Base-by-base conservation (phyloP, 306 rosid species). In the Trifolium fragiferum region DNA sequence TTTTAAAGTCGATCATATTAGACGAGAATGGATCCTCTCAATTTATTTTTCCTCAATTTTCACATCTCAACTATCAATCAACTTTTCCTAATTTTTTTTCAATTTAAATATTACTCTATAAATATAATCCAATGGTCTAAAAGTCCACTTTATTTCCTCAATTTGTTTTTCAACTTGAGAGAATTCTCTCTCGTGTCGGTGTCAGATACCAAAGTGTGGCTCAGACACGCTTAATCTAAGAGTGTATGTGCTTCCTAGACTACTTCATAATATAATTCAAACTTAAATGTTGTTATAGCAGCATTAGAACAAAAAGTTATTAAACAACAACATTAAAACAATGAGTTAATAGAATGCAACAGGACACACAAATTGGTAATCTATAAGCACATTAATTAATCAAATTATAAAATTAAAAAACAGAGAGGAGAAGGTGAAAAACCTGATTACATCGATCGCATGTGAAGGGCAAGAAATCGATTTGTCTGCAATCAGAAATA, bases 401-500 rank as follows among this genome's bases (percentile, higher is more conserved):
- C 5, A 35, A 7, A 6, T 35, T 35, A 35, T 0, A 35, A 35
- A 35, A 35, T 35, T 35, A 7, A 33, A 33, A 33, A 33, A 33
- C 37, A 70, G 57, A 68, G 51, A 54, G 20, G 2, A 11, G 30
- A 27, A 12, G 32, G 2, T 1, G n/a, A 38, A 1, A 67, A 18
- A 93, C 96, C 90, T 82, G 90, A 53, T 69, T 30, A 73, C 98
- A 94, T 64, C 96, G 83, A 81, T 94, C 97, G 82, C 99, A 94
- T 3, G 91, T 88, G 87, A 94, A 94, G 30, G 99, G 99, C 86
- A 92, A 82, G 87, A 94, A 92, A 80, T 94, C 99, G 78, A 90
- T 80, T 73, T 53, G 88, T 37, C 79, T 90, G 87, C 99, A 94
- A 72, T 90, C 89, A 9, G 66, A 69, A 59, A 90, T 73, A 58